phyloP scores from a whole-genome alignment of 2,329 filamentous ascomycete species.

The Curvularia hawaiiensis region DNA sequence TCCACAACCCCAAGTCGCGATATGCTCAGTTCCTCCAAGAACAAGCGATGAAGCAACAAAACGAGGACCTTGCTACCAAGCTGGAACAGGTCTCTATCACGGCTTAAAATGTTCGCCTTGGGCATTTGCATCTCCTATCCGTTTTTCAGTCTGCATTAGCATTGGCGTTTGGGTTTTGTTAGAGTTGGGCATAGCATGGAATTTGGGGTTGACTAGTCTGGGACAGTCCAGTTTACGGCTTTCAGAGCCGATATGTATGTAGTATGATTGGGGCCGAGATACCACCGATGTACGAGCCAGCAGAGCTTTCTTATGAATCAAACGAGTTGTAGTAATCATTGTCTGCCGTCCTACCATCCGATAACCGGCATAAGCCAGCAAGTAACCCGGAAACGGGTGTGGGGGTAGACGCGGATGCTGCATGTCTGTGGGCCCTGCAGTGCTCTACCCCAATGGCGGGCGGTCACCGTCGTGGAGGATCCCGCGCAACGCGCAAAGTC shows the following conservation, averaged over 20 bases:
- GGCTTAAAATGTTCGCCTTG: slow-evolving; percentile 19
- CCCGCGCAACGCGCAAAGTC: slow-evolving; percentile 4
- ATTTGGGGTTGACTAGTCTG: slow-evolving; percentile 38
- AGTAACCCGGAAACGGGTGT: background rate
- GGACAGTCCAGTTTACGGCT: slow-evolving; percentile 10
- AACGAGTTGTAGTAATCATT: slow-evolving; percentile 2
- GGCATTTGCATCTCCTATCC: background rate
- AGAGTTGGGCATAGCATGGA: slow-evolving; percentile 31
- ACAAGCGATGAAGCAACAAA: slow-evolving; percentile 67
- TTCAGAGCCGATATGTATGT: slow-evolving; percentile 13
- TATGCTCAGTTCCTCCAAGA: slow-evolving; percentile 85
- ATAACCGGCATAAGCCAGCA: background rate
- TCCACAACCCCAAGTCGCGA: slow-evolving; percentile 95
- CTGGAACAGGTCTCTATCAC: slow-evolving; percentile 39
- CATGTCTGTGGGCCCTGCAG: background rate
- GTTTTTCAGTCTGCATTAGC: slow-evolving; percentile 25
- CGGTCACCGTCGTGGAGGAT: slow-evolving; percentile 3
- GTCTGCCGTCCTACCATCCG: background rate
- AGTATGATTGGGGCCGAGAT: slow-evolving; percentile 30
- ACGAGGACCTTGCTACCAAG: slow-evolving; percentile 39
- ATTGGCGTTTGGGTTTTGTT: slow-evolving; percentile 7
- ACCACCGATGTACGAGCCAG: slow-evolving; percentile 23
- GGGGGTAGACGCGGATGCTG: background rate
- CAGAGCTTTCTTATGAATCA: slow-evolving; percentile 18
- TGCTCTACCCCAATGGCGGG: background rate